Percentiles rank a stretch among this genome's conserved stretches.
Evolutionary conservation across 768 basidiomycete species (phyloP).

Genomic region (Boletus barrowsii): DNA sequence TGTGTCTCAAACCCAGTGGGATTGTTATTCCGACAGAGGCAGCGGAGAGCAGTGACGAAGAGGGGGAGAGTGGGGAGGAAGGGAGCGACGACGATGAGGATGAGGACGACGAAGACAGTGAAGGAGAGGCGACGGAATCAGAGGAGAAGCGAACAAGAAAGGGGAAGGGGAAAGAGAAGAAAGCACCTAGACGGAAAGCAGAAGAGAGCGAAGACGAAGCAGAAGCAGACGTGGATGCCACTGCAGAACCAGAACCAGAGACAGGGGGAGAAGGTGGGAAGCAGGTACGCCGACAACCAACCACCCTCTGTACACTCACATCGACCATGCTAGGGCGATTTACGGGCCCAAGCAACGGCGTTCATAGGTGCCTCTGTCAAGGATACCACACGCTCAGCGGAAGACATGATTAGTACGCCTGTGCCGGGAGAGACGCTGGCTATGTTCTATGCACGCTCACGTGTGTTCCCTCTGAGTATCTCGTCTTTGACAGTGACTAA

Average conservation of each 20-base stretch:
- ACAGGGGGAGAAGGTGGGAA: slow-evolving; percentile 12
- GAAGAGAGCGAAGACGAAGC: slow-evolving; percentile 30
- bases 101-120: slow-evolving; percentile 30
- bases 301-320: not conserved
- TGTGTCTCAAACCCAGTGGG: slow-evolving; percentile 67
- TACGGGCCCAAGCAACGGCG: slow-evolving; percentile 42
- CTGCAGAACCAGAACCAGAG: not conserved
- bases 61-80: slow-evolving; percentile 57
- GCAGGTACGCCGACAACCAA: slow-evolving; percentile 1
- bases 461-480: slow-evolving; percentile 38
- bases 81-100: slow-evolving; percentile 50
- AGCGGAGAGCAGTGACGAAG: slow-evolving; percentile 59
- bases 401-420: slow-evolving; percentile 76
- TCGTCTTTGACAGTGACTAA: not conserved
- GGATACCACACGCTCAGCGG: slow-evolving; percentile 49
- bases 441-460: slow-evolving; percentile 77
- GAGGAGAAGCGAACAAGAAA: slow-evolving; percentile 12
- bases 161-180: slow-evolving; percentile 4
- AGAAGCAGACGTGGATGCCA: not conserved
- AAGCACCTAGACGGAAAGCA: slow-evolving; percentile 18
- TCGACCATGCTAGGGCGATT: slow-evolving; percentile 27
- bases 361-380: slow-evolving; percentile 69
- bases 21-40: slow-evolving; percentile 61
- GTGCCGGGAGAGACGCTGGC: slow-evolving; percentile 82
- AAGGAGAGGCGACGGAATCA: not conserved